Evolutionary conservation across 257 asterid genomes (phyloP).

Genomic region (Solanum sitiens): DNA sequence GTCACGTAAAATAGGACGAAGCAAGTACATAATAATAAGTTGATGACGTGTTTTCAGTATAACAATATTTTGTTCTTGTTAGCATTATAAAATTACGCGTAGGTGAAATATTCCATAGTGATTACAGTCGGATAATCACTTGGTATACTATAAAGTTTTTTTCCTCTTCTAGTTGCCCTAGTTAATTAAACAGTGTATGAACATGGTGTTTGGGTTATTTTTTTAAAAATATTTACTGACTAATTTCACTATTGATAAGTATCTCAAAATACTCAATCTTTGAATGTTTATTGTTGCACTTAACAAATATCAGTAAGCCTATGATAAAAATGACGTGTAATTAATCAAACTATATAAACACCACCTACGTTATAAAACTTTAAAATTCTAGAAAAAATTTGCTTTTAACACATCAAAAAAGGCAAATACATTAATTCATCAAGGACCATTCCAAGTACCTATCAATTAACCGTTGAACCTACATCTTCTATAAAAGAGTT

Average conservation of each 20-base stretch:
- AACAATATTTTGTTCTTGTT: neutral
- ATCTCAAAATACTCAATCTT: no score
- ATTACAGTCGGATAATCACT: neutral
- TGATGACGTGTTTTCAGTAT: neutral
- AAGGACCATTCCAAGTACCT: neutral
- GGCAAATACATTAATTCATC: neutral
- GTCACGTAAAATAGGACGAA: no score
- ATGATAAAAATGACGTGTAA: neutral
- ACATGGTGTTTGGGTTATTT: no score
- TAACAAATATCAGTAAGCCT: no score
- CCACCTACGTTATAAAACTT: neutral
- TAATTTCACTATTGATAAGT: no score
- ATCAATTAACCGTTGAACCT: neutral
- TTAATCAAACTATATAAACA: neutral
- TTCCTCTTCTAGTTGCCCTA: neutral
- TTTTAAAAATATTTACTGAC: fast-evolving
- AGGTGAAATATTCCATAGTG: neutral
- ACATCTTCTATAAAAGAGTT: neutral
- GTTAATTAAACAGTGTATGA: neutral
- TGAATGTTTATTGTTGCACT: no score
- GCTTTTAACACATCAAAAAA: neutral
- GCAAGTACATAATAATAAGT: neutral
- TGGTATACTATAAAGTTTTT: neutral
- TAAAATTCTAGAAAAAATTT: no score
- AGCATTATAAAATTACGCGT: neutral